These are phyloP conservation scores for Chimonanthus salicifolius DNA, from an alignment of 164 flowering plant genomes.

Conservation along the genomic window DNA sequence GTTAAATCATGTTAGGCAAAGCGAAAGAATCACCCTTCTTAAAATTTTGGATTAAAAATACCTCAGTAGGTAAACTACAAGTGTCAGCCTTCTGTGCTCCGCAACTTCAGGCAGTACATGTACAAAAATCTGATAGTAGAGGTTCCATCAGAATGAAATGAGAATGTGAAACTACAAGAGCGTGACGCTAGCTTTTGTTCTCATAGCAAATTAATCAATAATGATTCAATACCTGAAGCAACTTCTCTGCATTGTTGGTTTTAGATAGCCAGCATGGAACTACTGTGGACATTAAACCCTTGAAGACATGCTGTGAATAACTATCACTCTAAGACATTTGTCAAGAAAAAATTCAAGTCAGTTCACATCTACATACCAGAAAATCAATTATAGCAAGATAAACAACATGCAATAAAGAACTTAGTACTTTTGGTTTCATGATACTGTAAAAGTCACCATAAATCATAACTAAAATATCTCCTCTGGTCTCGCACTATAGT, in stretches of 20 bases:
- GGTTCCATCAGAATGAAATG: not conserved
- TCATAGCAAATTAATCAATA: not conserved
- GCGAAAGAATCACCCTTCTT: not conserved
- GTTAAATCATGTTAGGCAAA: not conserved
- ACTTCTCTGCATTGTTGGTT: slow-evolving; percentile 29
- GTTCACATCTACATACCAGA: not conserved
- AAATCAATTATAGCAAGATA: not conserved
- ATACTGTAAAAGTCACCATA: not conserved
- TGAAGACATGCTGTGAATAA: slow-evolving; percentile 66
- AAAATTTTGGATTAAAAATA: slow-evolving; percentile 16
- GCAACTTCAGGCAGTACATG: slow-evolving; percentile 66
- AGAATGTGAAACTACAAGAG: not conserved
- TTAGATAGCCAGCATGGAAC: slow-evolving; percentile 76
- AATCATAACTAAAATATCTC: not conserved
- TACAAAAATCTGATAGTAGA: slow-evolving; percentile 53
- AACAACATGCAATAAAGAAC: not conserved
- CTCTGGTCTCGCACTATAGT: too few relatives aligned
- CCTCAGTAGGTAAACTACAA: slow-evolving; percentile 62
- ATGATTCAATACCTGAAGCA: slow-evolving; percentile 58
- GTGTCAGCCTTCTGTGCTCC: slow-evolving; percentile 60
- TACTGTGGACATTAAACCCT: slow-evolving; percentile 67
- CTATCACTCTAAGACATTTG: slow-evolving; percentile 46
- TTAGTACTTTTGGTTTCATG: not conserved
- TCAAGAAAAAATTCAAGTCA: not conserved
- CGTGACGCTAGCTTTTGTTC: not conserved